Percentiles rank a stretch among this genome's conserved stretches.
phyloP scores from a whole-genome alignment of 345 rosid species.

The Fremontodendron californicum region DNA sequence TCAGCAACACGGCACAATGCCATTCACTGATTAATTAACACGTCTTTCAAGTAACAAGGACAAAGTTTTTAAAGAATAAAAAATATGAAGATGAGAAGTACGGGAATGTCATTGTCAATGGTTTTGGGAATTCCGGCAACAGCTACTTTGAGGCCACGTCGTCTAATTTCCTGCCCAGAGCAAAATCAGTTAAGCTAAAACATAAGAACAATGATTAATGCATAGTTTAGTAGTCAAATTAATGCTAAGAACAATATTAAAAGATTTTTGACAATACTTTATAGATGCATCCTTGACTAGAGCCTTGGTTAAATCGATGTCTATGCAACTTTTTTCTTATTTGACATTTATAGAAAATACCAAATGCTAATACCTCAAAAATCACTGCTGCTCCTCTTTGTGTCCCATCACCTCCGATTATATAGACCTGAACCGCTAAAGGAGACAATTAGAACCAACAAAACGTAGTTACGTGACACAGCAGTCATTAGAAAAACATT shows the following conservation, averaged over 20 bases:
- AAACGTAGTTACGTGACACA: background rate
- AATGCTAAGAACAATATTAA: background rate
- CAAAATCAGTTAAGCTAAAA: conserved; percentile 5
- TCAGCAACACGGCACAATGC: conserved; percentile 9
- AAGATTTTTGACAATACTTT: background rate
- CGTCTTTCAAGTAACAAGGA: background rate
- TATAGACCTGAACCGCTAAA: conserved; percentile 51
- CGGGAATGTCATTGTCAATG: conserved; percentile 92
- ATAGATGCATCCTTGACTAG: background rate
- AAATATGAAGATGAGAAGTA: conserved; percentile 26
- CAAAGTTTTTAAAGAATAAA: conserved; percentile 8
- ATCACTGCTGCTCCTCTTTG: conserved; percentile 68
- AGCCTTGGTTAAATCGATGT: background rate
- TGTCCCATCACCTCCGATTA: conserved; percentile 88
- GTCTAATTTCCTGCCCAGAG: conserved; percentile 61
- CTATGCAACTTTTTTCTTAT: background rate
- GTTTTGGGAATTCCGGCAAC: conserved; percentile 92
- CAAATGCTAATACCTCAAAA: conserved; percentile 45
- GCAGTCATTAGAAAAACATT: background rate
- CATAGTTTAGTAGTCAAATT: background rate
- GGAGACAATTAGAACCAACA: conserved; percentile 5
- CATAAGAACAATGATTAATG: background rate
- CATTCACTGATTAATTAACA: background rate
- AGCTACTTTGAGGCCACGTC: conserved; percentile 74
- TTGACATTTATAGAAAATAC: background rate